Base-by-base conservation (phyloP, 1,139 yeast species). In the Geotrichum phurueaensis region DNA sequence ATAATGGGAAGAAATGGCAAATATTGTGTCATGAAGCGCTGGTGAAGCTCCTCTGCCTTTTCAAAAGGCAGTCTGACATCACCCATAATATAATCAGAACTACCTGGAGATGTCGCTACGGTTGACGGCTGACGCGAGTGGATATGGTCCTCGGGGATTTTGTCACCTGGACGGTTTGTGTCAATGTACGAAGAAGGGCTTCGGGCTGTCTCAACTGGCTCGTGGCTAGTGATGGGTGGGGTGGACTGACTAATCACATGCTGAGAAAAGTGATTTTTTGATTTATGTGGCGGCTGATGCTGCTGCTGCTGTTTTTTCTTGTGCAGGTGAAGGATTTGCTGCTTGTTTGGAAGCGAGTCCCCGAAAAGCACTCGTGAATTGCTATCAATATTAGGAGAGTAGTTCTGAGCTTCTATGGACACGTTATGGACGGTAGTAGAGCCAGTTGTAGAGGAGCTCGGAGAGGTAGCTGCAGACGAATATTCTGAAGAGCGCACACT, bases 1-100 rank as follows among this genome's bases (percentile, higher is more conserved):
- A 91, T 78, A 9, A 91, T 87, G 1, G 97, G 97, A 66, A 91
- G 78, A 68, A 81, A 87, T 0, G 96, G 96, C 39, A 89, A 75
- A 68, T 86, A 87, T 62, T 85, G 81, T 5, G 76, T 75, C 67
- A 88, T 80, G 69, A 91, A 91, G 39, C 84, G 76, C 58, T 79
- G 78, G 71, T 91, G 96, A 50, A 91, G 77, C 65, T 84, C 86
- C 59, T 82, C 79, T 0, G 97, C 97, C 67, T 86, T 84, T 12
- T 78, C 79, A 2, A 85, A 72, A 0, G 92, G 79, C 23, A 91
- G 77, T 50, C 78, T 79, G 13, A 90, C 92, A 63, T 87, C 87
- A 0, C 96, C 97, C 33, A 91, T 75, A 0, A 82, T 81, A 68
- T 87, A 89, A n/a, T 56, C 60, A 2, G 60, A 53, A 9, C n/a